These are phyloP conservation scores for Basipetospora chlamydospora DNA, from an alignment of 2,329 filamentous ascomycete genomes.

Conservation along the genomic window DNA sequence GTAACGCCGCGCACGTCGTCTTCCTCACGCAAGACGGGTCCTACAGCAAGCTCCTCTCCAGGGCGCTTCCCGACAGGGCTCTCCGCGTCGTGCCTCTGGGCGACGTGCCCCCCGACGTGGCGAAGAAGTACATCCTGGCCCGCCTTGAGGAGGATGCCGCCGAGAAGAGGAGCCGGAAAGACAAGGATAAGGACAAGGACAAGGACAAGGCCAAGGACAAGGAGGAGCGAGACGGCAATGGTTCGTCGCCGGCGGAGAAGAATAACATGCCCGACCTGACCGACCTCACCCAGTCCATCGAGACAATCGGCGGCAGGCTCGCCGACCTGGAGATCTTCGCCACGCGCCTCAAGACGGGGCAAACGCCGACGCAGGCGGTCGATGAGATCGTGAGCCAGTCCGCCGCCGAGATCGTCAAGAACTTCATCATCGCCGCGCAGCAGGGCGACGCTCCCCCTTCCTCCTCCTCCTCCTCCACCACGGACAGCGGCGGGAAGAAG, in stretches of 20 bases:
- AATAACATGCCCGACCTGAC: constrained; percentile 30
- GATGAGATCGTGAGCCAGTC: constrained; percentile 80
- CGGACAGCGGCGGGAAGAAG: constrained; percentile 25
- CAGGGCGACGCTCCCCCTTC: too few relatives aligned
- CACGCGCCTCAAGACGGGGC: constrained; percentile 75
- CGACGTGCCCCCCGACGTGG: constrained; percentile 73
- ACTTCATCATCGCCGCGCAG: constrained; percentile 51
- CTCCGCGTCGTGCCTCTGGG: constrained; percentile 77
- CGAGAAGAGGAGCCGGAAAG: constrained; percentile 7
- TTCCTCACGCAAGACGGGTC: constrained; percentile 85
- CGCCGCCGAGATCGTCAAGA: constrained; percentile 80
- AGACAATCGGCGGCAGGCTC: constrained; percentile 74
- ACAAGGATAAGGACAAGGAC: constrained; percentile 14
- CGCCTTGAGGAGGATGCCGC: constrained; percentile 46
- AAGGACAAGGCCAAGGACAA: constrained; percentile 15
- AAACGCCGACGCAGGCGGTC: constrained; percentile 67
- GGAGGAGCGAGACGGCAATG: too few relatives aligned
- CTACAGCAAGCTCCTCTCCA: constrained; percentile 75
- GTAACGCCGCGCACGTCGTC: constrained; percentile 84
- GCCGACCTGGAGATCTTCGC: constrained; percentile 90
- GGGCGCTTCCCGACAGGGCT: constrained; percentile 77
- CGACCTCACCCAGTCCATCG: constrained; percentile 71
- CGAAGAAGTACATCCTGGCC: constrained; percentile 78
- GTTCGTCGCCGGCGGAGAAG: too few relatives aligned
- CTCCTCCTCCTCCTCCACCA: constrained; percentile 8